Evolutionary conservation across 2,329 filamentous ascomycete species (phyloP), one percentile per base, ranked within the genome.

Genomic region (Westerdykella sp.): DNA sequence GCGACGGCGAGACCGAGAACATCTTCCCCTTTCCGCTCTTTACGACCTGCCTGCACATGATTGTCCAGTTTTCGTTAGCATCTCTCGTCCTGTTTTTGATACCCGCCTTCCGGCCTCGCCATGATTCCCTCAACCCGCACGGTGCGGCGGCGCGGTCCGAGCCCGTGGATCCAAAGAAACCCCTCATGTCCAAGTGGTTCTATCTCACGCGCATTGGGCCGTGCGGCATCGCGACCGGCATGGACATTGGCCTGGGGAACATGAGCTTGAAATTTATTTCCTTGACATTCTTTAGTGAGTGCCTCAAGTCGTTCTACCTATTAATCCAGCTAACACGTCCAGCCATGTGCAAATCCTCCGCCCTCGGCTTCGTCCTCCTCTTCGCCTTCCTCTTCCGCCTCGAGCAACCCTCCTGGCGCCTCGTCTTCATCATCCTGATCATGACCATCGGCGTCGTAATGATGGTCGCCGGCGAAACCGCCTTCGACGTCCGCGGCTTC

Each of bases 271-370:
- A 91, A 68, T 96, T 94, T 66, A 97, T 98, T 57, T 90, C 87
- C 34, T 79, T 98, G 54, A 96, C 91, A 9, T 98, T 98, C 66
- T 95, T 95, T 69, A 98, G 69, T 71, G 57, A 50, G 69, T 57
- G 22, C 12, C 14, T 9, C 18, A n/a, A 21, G 23, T 12, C 23
- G 2, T 3, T 18, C 3, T 10, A 11, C 34, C n/a, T 21, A 21
- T 6, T 18, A 3, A 34, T 36, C 46, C 7, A 18, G 10, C 54
- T 60, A 54, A 66, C 49, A 40, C 37, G 18, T 40, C 32, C 47
- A 70, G 66, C 93, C 46, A 97, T 98, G 93, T 97, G 93, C 72
- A 98, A 98, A 77, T 97, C 91, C 5, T 96, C 90, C 9, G 87
- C 91, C 13, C 79, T 98, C 16, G 90, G 87, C 36, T 98, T 97